These are phyloP conservation scores for Orychophragmus violaceus DNA, from an alignment of 345 rosid species.

Conservation along the genomic window DNA sequence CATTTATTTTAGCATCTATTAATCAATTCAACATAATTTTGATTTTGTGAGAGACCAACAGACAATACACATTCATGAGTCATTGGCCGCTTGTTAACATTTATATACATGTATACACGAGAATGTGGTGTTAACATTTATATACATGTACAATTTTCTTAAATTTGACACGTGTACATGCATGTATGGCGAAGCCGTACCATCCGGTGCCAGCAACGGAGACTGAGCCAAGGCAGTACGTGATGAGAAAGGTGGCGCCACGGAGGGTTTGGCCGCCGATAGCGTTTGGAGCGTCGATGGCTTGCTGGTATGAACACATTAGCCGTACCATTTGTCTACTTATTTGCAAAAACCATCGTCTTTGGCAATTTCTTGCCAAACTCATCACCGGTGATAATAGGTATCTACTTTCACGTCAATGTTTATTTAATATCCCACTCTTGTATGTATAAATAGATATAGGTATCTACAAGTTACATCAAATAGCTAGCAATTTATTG, in stretches of 20 bases:
- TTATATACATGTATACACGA: neutral
- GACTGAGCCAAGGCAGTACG: constrained; percentile 56
- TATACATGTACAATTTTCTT: neutral
- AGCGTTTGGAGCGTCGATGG: constrained; percentile 76
- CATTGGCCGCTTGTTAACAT: neutral
- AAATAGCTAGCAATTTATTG: neutral
- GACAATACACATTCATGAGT: neutral
- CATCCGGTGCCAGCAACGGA: constrained; percentile 67
- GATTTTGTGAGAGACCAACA: neutral
- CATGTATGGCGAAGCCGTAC: constrained; percentile 53
- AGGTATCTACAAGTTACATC: neutral
- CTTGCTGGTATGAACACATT: constrained; percentile 95
- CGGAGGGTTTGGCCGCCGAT: constrained; percentile 82
- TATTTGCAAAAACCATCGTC: constrained; percentile 79
- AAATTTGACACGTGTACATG: neutral
- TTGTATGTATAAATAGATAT: neutral
- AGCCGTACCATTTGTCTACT: constrained; percentile 75
- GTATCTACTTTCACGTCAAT: neutral
- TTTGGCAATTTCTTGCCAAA: constrained; percentile 82
- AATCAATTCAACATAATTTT: neutral
- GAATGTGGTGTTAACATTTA: neutral
- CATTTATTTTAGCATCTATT: neutral
- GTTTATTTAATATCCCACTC: neutral
- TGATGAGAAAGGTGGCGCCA: constrained; percentile 78
- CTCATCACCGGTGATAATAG: constrained; percentile 75